phyloP scores from a whole-genome alignment of 306 rosid species.

The Pterocarpus santalinus region DNA sequence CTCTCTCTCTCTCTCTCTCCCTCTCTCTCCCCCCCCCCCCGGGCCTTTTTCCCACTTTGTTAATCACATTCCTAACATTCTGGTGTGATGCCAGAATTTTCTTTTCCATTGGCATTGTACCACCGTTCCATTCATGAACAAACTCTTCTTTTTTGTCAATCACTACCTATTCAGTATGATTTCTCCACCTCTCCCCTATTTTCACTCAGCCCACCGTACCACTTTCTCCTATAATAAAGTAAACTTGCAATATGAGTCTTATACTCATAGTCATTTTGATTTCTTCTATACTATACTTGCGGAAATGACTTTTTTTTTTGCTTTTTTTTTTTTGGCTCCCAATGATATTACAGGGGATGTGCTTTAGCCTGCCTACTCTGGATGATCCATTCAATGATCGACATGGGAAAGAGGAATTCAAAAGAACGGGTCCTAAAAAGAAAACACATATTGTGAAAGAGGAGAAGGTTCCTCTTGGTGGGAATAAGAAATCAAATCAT shows the following conservation, averaged over 20 bases:
- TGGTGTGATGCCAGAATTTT: too few relatives aligned
- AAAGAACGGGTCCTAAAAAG: slow-evolving; percentile 48
- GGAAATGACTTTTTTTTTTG: slow-evolving; percentile 32
- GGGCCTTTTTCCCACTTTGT: too few relatives aligned
- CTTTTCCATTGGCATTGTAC: too few relatives aligned
- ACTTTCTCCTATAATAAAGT: background rate
- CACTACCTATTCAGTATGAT: background rate
- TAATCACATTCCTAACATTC: too few relatives aligned
- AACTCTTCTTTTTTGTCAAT: too few relatives aligned
- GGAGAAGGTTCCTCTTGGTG: slow-evolving; percentile 47
- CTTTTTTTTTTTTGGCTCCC: too few relatives aligned
- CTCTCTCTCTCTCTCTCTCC: too few relatives aligned
- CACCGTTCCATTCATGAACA: background rate
- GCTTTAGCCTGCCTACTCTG: slow-evolving; percentile 84
- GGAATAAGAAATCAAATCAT: slow-evolving; percentile 42
- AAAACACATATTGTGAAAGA: slow-evolving; percentile 41
- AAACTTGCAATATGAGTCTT: background rate
- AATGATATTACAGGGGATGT: slow-evolving; percentile 79
- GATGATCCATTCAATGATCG: slow-evolving; percentile 94
- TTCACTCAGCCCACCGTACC: background rate
- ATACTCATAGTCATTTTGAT: slow-evolving; percentile 15
- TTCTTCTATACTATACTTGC: slow-evolving; percentile 17
- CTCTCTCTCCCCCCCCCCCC: too few relatives aligned
- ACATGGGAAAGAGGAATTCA: slow-evolving; percentile 58
- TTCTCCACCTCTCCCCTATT: background rate